Percentiles rank a stretch among this genome's conserved stretches.
These are phyloP conservation scores for Mucor indicus DNA, from an alignment of 371 early-diverging fungal species.

Conservation along the genomic window DNA sequence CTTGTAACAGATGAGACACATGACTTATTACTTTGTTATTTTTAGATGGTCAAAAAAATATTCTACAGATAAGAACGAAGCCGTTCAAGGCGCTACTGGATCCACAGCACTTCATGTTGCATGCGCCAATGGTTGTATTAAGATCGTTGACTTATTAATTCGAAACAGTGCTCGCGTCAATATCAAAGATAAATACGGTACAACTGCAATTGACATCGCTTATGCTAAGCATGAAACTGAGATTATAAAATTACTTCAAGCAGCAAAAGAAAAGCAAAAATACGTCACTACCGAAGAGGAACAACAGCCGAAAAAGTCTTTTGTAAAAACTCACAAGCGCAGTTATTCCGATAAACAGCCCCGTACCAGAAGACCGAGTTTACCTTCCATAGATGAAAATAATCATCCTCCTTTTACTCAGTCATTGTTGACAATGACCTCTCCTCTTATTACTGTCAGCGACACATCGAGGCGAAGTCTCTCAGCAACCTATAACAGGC, in stretches of 20 bases:
- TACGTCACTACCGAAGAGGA: too few species aligned
- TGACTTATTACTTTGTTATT: too few species aligned
- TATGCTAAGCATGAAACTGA: conserved; percentile 56
- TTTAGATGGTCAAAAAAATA: conserved; percentile 26
- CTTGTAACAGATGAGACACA: too few species aligned
- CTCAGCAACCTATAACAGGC: conserved; percentile 15
- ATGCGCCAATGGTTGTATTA: conserved; percentile 64
- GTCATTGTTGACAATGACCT: conserved; percentile 3
- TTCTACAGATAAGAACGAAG: conserved; percentile 19
- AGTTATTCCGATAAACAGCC: too few species aligned
- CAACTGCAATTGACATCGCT: conserved; percentile 58
- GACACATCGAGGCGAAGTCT: conserved; percentile 13
- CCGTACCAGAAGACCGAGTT: conserved; percentile 16
- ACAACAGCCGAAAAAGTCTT: too few species aligned
- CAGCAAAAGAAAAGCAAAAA: background rate
- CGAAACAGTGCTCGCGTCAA: conserved; percentile 58
- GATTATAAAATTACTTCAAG: conserved; percentile 40
- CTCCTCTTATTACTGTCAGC: background rate
- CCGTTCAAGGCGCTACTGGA: conserved; percentile 42
- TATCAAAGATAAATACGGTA: conserved; percentile 65
- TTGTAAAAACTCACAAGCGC: conserved; percentile 4
- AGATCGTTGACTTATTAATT: conserved; percentile 58
- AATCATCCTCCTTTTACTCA: background rate
- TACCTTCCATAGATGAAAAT: conserved; percentile 19
- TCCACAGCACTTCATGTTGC: conserved; percentile 78